A percentile compares a stretch with the other conserved stretches of the same genome.
phyloP scores from a whole-genome alignment of 352 stramenopile species.

The Phytophthora sp. region DNA sequence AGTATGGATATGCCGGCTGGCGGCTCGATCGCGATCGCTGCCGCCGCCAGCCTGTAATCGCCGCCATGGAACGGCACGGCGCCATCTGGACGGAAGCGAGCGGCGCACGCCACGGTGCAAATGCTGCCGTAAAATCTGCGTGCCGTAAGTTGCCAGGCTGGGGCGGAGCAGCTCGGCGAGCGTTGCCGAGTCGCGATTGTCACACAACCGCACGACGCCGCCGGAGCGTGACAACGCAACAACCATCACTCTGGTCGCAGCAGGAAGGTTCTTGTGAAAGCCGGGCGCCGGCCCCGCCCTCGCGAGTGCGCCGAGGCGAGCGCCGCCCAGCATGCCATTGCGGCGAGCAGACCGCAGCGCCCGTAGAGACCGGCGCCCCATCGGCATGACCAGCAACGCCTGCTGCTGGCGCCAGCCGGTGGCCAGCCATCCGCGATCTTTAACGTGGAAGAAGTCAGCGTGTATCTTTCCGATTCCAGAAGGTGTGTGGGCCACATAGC shows the following conservation, averaged over 20 bases:
- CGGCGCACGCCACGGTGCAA: constrained; percentile 7
- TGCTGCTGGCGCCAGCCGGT: constrained; percentile 1
- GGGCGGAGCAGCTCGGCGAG: neutral
- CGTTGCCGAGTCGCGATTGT: constrained; percentile 27
- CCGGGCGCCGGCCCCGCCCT: neutral
- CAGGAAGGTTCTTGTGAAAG: constrained; percentile 39
- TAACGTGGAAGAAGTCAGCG: constrained; percentile 15
- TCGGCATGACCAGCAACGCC: too few species aligned
- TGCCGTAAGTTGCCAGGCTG: neutral
- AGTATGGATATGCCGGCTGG: too few species aligned
- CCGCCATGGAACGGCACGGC: constrained; percentile 3
- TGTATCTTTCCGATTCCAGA: constrained; percentile 28
- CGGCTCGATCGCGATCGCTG: constrained; percentile 17
- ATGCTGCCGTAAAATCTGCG: neutral
- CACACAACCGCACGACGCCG: constrained; percentile 39
- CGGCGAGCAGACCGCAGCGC: too few species aligned
- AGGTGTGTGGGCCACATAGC: constrained; percentile 9
- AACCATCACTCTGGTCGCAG: constrained; percentile 43
- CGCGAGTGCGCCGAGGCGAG: too few species aligned
- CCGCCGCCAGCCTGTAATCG: neutral
- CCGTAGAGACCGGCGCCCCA: too few species aligned
- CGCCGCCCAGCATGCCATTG: too few species aligned
- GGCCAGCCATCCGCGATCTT: constrained; percentile 30
- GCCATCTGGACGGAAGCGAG: constrained; percentile 30
- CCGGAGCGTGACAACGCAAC: constrained; percentile 39